Percentiles rank a stretch among this genome's conserved stretches.
Conservation (phyloP, 805 yeast genomes). For the Spencermartinsiella europaea region DNA sequence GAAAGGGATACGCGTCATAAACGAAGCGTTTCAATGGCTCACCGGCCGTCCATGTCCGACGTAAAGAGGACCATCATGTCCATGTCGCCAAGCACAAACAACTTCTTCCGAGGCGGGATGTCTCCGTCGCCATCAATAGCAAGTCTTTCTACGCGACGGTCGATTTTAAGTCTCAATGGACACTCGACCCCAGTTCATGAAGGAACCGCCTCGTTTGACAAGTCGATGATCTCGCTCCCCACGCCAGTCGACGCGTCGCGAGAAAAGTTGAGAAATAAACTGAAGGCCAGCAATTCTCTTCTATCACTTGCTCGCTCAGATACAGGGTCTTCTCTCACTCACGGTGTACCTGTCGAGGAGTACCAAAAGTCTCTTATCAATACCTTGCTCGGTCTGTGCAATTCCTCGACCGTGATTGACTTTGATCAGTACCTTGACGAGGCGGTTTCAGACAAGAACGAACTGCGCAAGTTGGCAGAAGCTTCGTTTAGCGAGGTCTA, state of each 20-base stretch:
- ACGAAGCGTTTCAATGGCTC: constrained; percentile 4
- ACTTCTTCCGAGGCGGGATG: constrained; percentile 2
- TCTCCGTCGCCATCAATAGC: constrained; percentile 7
- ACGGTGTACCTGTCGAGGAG: constrained; percentile 34
- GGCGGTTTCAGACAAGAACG: constrained; percentile 16
- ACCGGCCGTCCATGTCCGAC: constrained; percentile 12
- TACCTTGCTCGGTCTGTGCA: constrained; percentile 35
- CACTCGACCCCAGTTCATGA: background rate
- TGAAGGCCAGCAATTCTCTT: constrained; percentile 47
- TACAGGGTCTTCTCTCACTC: constrained; percentile 20
- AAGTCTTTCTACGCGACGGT: constrained; percentile 6
- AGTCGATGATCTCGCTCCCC: constrained; percentile 52
- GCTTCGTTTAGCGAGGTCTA: constrained; percentile 46
- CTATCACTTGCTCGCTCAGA: constrained; percentile 34
- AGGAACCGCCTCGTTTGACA: constrained; percentile 22
- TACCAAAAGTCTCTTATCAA: constrained; percentile 32
- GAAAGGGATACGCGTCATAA: constrained; percentile 7
- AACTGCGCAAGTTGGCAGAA: constrained; percentile 40
- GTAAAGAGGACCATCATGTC: constrained; percentile 14
- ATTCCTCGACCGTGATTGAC: constrained; percentile 29
- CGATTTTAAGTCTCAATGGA: constrained; percentile 7
- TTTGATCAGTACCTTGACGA: constrained; percentile 30
- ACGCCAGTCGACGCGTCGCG: constrained; percentile 51
- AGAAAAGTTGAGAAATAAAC: constrained; percentile 48
- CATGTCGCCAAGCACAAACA: constrained; percentile 8